Evolutionary conservation across 176 grass and related monocot species (phyloP).

Genomic region (Stipa capillata): DNA sequence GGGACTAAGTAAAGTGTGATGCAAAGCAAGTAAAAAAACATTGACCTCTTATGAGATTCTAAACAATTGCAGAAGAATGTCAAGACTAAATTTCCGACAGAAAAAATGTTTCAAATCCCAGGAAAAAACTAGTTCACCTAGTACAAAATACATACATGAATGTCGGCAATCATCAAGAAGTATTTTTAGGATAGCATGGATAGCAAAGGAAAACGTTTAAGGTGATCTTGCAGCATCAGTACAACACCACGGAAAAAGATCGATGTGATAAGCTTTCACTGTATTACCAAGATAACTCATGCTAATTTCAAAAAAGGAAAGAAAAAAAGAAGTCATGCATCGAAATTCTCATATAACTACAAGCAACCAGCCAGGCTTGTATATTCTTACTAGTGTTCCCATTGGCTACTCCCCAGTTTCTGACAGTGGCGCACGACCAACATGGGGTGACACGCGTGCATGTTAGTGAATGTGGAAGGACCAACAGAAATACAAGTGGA

Average conservation of each 20-base stretch:
- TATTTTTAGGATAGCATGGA: neutral
- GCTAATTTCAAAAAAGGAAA: too few species aligned
- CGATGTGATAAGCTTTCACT: neutral
- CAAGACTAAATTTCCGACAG: neutral
- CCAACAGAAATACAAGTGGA: neutral
- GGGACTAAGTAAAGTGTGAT: neutral
- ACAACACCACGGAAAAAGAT: neutral
- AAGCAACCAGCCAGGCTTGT: neutral
- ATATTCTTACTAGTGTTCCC: neutral
- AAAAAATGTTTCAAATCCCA: neutral
- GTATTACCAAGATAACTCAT: neutral
- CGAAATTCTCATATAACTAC: neutral
- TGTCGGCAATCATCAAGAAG: neutral
- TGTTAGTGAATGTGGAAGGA: neutral
- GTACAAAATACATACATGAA: neutral
- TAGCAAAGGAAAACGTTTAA: neutral
- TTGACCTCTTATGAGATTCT: neutral
- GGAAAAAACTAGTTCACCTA: neutral
- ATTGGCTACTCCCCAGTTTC: neutral
- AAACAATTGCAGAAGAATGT: neutral
- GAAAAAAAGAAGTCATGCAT: neutral
- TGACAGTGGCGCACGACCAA: neutral
- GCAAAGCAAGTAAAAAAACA: conserved; percentile 1
- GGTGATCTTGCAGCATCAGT: neutral
- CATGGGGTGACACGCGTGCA: neutral